Percentiles rank a stretch among this genome's conserved stretches.
Evolutionary conservation across 2,329 filamentous ascomycete genomes (phyloP).

Genomic region (Hypoxylon rubiginosum): DNA sequence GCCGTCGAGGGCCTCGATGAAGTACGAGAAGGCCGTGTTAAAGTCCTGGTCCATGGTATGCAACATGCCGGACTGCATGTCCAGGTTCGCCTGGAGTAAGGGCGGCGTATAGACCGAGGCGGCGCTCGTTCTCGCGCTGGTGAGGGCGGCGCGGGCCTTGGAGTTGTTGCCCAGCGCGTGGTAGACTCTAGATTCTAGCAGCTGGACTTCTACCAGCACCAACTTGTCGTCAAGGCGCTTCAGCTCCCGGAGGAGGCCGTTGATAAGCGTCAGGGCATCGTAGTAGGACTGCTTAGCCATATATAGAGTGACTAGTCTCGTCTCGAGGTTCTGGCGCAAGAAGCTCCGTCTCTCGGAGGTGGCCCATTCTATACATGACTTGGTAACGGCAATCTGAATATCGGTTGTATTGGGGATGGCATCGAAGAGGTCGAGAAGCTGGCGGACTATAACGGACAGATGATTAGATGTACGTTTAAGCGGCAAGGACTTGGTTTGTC

Average conservation of each 20-base stretch:
- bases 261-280: constrained; percentile 96
- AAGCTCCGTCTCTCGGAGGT: constrained; percentile 94
- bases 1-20: constrained; percentile 97
- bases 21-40: constrained; percentile 98
- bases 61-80: constrained; percentile 99
- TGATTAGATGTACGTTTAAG: constrained; percentile 22
- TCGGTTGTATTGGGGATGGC: constrained; percentile 95
- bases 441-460: constrained; percentile 79
- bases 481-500: not conserved
- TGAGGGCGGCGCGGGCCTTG: constrained; percentile 94
- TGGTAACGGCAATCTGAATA: constrained; percentile 93
- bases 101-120: constrained; percentile 98
- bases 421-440: constrained; percentile 95
- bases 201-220: constrained; percentile 95
- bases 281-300: constrained; percentile 99
- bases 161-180: constrained; percentile 96
- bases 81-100: constrained; percentile 91
- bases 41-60: constrained; percentile 99
- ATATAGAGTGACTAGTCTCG: constrained; percentile 90
- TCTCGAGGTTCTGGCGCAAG: constrained; percentile 97
- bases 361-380: constrained; percentile 99
- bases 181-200: constrained; percentile 96
- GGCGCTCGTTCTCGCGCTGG: constrained; percentile 92
- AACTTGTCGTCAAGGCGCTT: constrained; percentile 99
- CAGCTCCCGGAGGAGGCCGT: constrained; percentile 93